Conservation (phyloP, 441 rosid genomes). For the Bruguiera hainesii region DNA sequence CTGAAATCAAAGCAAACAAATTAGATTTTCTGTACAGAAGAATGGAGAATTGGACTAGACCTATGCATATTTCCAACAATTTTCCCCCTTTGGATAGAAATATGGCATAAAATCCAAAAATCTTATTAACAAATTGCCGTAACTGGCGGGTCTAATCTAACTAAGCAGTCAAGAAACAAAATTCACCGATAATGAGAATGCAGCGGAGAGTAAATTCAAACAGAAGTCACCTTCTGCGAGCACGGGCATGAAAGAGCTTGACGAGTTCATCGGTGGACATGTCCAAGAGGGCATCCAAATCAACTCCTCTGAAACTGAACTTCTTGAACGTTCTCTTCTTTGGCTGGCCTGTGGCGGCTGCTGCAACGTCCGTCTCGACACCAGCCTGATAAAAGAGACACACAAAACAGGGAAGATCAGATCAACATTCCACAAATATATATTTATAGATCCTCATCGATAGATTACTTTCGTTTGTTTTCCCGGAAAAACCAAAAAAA, state of each 20-base stretch:
- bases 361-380: slow-evolving; percentile 49
- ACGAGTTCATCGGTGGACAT: slow-evolving; percentile 76
- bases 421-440: neutral
- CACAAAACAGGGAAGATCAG: neutral
- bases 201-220: neutral
- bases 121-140: too few species aligned
- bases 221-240: slow-evolving; percentile 53
- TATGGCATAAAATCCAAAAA: neutral
- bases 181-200: neutral
- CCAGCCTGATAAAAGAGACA: slow-evolving; percentile 35
- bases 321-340: slow-evolving; percentile 83
- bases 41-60: too few species aligned
- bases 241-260: slow-evolving; percentile 62
- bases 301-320: slow-evolving; percentile 73
- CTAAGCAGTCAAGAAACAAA: neutral
- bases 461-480: neutral
- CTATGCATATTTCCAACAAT: too few species aligned
- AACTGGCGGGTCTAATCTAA: too few species aligned
- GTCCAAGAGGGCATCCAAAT: slow-evolving; percentile 64
- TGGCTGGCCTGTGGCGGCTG: slow-evolving; percentile 43
- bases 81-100: neutral
- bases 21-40: neutral
- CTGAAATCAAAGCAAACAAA: slow-evolving; percentile 19
- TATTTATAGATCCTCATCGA: too few species aligned
- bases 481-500: neutral